Percentiles rank a stretch among this genome's conserved stretches.
Conservation (phyloP, 1,139 yeast genomes). For the Debaryomycetaceae sp. region DNA sequence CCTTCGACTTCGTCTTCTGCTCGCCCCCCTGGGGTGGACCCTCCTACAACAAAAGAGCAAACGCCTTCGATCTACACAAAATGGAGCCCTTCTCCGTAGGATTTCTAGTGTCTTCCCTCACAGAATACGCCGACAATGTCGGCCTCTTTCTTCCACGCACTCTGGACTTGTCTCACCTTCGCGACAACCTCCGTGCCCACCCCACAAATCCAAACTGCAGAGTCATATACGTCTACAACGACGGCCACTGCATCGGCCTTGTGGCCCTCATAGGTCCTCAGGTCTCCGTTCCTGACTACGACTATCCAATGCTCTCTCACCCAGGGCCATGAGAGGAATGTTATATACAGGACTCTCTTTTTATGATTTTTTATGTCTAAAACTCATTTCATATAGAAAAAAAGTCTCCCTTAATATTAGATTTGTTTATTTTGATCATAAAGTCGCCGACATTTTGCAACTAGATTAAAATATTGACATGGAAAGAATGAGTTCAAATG, state of each 20-base stretch:
- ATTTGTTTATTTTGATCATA: slow-evolving; percentile 5
- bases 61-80: slow-evolving; percentile 40
- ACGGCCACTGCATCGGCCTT: slow-evolving; percentile 51
- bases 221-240: slow-evolving; percentile 41
- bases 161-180: slow-evolving; percentile 56
- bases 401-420: slow-evolving; percentile 9
- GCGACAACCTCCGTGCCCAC: slow-evolving; percentile 40
- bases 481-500: slow-evolving; percentile 7
- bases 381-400: slow-evolving; percentile 5
- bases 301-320: no score
- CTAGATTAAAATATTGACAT: slow-evolving; percentile 5
- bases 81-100: slow-evolving; percentile 52
- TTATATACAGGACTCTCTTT: background rate
- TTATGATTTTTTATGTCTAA: background rate
- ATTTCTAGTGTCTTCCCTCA: slow-evolving; percentile 41
- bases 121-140: slow-evolving; percentile 47
- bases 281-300: background rate
- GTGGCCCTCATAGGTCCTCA: slow-evolving; percentile 56
- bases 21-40: slow-evolving; percentile 99
- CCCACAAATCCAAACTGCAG: slow-evolving; percentile 47
- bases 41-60: slow-evolving; percentile 40
- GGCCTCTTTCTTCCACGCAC: slow-evolving; percentile 78
- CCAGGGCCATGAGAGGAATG: no score
- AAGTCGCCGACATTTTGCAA: slow-evolving; percentile 17
- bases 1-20: slow-evolving; percentile 66